Conservation (phyloP, 2,329 filamentous ascomycete species). For the Fusarium multiceps region DNA sequence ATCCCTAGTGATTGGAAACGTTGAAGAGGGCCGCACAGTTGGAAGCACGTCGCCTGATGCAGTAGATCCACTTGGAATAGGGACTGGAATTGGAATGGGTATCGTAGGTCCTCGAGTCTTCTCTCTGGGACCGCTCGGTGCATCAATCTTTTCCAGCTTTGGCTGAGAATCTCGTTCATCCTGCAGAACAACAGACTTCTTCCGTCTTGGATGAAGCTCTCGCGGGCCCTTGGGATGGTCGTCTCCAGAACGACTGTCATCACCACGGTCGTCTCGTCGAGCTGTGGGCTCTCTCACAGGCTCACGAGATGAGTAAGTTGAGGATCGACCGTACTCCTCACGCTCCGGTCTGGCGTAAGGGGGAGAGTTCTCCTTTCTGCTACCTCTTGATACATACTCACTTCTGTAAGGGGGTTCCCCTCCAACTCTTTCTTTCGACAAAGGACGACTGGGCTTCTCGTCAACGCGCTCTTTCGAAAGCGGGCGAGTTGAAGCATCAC, state of each 20-base stretch:
- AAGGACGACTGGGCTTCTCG: constrained; percentile 44
- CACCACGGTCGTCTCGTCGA: constrained; percentile 40
- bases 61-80: constrained; percentile 31
- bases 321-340: constrained; percentile 30
- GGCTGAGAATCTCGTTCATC: constrained; percentile 47
- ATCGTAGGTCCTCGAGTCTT: constrained; percentile 52
- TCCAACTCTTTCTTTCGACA: constrained; percentile 49
- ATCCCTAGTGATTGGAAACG: constrained; percentile 47
- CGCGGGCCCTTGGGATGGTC: constrained; percentile 50
- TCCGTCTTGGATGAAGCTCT: constrained; percentile 46
- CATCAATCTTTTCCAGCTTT: constrained; percentile 42
- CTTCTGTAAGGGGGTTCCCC: constrained; percentile 39
- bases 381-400: constrained; percentile 44
- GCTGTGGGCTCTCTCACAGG: constrained; percentile 19
- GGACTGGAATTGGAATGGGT: constrained; percentile 48
- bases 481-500: constrained; percentile 43
- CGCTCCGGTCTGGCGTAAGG: constrained; percentile 42
- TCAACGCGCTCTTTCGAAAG: constrained; percentile 49
- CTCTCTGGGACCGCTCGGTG: constrained; percentile 43
- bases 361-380: constrained; percentile 50
- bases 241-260: constrained; percentile 54
- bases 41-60: constrained; percentile 25
- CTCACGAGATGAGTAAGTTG: constrained; percentile 27
- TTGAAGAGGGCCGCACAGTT: constrained; percentile 45
- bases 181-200: constrained; percentile 52